phyloP scores from a whole-genome alignment of 1,139 yeast species.

The Saccharomyces hybrid region DNA sequence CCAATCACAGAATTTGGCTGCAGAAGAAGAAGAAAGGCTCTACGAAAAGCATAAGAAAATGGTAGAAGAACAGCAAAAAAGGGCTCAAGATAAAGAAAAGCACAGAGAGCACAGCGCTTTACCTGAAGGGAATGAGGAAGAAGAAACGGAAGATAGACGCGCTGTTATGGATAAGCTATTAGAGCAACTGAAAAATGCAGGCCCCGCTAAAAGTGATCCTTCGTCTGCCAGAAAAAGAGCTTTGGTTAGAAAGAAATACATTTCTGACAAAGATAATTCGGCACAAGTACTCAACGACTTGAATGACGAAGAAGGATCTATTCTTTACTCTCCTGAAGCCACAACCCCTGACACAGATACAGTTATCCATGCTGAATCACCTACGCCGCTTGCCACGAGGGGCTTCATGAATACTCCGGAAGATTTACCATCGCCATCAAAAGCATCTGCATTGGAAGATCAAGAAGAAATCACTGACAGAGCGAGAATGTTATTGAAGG shows the following conservation, averaged over 20 bases:
- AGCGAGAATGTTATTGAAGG: constrained; percentile 27
- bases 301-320: constrained; percentile 24
- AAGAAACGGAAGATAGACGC: constrained; percentile 33
- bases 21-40: constrained; percentile 62
- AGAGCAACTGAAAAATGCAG: constrained; percentile 67
- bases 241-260: constrained; percentile 55
- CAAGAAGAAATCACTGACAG: constrained; percentile 25
- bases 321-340: constrained; percentile 21
- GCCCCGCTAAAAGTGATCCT: constrained; percentile 67
- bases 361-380: constrained; percentile 8
- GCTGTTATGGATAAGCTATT: constrained; percentile 69
- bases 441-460: constrained; percentile 3
- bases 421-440: constrained; percentile 3
- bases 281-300: constrained; percentile 12
- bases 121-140: constrained; percentile 23
- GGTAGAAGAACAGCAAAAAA: constrained; percentile 40
- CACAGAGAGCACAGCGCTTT: constrained; percentile 6
- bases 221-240: constrained; percentile 78
- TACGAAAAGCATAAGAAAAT: constrained; percentile 59
- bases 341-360: constrained; percentile 2
- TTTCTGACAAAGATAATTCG: constrained; percentile 33
- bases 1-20: constrained; percentile 52
- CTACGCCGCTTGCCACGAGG: constrained; percentile 9
- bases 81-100: constrained; percentile 16
- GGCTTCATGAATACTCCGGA: not conserved